Evolutionary conservation across 495 filamentous ascomycete species (phyloP), one percentile per base, ranked within the genome.

Genomic region (Aspergillus sparsus): DNA sequence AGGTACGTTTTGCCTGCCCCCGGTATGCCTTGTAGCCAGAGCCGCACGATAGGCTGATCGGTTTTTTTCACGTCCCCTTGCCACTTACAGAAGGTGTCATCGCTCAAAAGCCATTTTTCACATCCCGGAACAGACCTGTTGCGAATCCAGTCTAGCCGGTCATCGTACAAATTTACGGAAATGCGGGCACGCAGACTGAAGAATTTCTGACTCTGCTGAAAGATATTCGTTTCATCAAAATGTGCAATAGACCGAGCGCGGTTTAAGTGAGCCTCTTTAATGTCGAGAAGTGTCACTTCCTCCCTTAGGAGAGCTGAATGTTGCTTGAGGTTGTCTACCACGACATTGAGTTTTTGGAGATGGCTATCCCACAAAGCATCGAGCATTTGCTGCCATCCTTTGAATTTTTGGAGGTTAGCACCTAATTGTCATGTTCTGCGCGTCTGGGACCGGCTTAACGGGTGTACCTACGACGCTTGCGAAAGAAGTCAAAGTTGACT

Each of bases 1-100:
- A 41, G 37, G 37, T 41, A 41, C 33, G 15, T 31, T 13, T 27
- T 51, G 1, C 49, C 49, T 1, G 49, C 49, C 7, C 49, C 49
- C 6, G 49, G 49, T 1, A 51, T 51, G n/a, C 49, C 49, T 6
- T 51, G 21, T 13, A 51, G 21, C 49, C 49, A 51, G 16, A 51
- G 16, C 37, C 37, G n/a, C 37, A n/a, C n/a, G n/a, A n/a, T n/a
- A n/a, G n/a, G n/a, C n/a, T n/a, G n/a, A 31, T 12, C 49, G 16
- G n/a, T 6, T 3, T 27, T 27, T 12, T 13, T 3, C 21, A 7
- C 6, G 32, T 13, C 49, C 13, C 33, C 49, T 12, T 8, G 32
- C 49, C 49, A 51, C 5, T 6, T 7, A 13, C 11, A 31, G 21
- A 27, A 51, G 11, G 7, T 7, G 5, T 5, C 6, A 12, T 51